Evolutionary conservation across 331 rosid species (phyloP).

Genomic region (Quercus phellos): DNA sequence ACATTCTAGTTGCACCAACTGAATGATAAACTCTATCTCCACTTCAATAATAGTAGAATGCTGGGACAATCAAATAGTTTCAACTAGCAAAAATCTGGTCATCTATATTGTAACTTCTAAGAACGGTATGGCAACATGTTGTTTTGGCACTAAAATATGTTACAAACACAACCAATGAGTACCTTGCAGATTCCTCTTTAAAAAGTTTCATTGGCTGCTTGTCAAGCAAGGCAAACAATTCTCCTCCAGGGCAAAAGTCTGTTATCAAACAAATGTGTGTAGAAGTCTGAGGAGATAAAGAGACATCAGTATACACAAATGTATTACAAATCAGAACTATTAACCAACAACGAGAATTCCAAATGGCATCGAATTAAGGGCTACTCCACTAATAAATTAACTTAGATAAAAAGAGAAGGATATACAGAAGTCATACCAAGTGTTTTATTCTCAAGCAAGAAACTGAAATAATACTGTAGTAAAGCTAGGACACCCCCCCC

Average conservation of each 20-base stretch:
- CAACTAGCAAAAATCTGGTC: not conserved
- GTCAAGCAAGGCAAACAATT: conserved; percentile 87
- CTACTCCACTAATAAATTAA: too few species aligned
- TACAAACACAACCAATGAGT: not conserved
- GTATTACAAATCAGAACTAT: not conserved
- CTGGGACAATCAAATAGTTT: not conserved
- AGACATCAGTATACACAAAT: conserved; percentile 25
- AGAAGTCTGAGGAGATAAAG: conserved; percentile 58
- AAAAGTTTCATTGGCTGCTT: conserved; percentile 86
- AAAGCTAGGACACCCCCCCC: too few species aligned
- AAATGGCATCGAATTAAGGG: not conserved
- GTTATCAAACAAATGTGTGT: conserved; percentile 93
- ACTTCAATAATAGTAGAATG: not conserved
- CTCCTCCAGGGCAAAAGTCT: conserved; percentile 89
- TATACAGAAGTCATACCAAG: too few species aligned
- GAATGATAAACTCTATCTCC: not conserved
- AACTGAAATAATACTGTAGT: too few species aligned
- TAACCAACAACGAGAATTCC: not conserved
- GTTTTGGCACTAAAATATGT: not conserved
- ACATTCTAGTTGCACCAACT: not conserved
- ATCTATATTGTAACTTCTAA: not conserved
- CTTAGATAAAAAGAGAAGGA: not conserved
- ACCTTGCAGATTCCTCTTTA: conserved; percentile 93
- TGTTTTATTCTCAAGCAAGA: too few species aligned
- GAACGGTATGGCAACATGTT: not conserved